These are phyloP conservation scores for Paraconiothyrium sp. DNA, from an alignment of 2,329 filamentous ascomycete genomes.

Conservation along the genomic window DNA sequence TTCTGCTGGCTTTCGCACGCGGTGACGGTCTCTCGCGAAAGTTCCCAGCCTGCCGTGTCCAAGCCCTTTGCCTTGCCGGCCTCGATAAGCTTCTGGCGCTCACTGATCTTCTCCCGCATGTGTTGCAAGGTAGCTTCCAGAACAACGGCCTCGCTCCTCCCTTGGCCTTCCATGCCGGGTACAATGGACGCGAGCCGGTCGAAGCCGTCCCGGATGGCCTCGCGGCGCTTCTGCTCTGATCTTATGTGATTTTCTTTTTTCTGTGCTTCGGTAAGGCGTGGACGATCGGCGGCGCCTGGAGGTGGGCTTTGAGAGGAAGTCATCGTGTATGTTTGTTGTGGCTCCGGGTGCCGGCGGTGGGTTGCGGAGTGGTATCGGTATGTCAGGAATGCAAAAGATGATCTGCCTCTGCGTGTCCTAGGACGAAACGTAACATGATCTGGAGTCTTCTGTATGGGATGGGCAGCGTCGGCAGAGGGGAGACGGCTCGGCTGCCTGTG, in stretches of 20 bases:
- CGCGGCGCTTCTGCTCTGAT: constrained; percentile 72
- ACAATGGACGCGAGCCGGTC: constrained; percentile 82
- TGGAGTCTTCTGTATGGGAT: background rate
- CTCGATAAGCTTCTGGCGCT: constrained; percentile 48
- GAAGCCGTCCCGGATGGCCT: constrained; percentile 84
- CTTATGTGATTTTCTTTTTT: constrained; percentile 80
- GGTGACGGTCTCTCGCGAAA: constrained; percentile 40
- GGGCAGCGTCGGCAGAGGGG: background rate
- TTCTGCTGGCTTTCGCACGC: constrained; percentile 40
- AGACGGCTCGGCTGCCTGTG: constrained; percentile 9
- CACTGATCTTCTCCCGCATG: constrained; percentile 53
- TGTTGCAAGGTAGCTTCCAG: constrained; percentile 64
- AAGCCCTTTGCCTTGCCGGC: constrained; percentile 48
- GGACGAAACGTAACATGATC: constrained; percentile 8
- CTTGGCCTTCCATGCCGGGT: constrained; percentile 82
- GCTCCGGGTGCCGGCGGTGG: background rate
- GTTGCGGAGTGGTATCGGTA: background rate
- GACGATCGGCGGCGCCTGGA: constrained; percentile 59
- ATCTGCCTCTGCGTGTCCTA: background rate
- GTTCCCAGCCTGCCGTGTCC: constrained; percentile 43
- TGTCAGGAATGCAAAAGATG: constrained; percentile 1
- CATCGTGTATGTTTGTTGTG: constrained; percentile 24
- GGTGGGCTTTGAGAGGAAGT: constrained; percentile 40
- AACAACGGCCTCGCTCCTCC: constrained; percentile 86
- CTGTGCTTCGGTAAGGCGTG: constrained; percentile 73